phyloP scores from a whole-genome alignment of 345 rosid species.

The Mangifera indica region DNA sequence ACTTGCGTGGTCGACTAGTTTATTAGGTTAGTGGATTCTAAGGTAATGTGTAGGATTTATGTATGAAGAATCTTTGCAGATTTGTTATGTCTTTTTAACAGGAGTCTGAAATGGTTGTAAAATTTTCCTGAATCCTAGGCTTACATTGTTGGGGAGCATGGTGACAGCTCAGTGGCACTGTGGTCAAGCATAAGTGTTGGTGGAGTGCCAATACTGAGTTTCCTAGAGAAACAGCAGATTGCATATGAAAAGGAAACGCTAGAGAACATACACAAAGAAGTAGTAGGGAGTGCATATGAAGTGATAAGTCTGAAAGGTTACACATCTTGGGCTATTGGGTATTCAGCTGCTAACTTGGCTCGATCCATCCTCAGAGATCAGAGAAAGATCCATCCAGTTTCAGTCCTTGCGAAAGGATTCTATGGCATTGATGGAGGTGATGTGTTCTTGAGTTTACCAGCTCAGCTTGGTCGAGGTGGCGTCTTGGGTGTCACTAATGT shows the following conservation, averaged over 20 bases:
- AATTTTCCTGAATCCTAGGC: conserved; percentile 41
- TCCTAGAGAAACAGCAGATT: conserved; percentile 67
- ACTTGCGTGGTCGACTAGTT: no score
- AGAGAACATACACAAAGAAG: conserved; percentile 72
- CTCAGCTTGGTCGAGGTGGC: conserved; percentile 68
- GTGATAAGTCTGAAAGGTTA: conserved; percentile 86
- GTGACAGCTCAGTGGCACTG: conserved; percentile 91
- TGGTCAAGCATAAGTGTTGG: conserved; percentile 97
- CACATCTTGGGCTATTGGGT: conserved; percentile 99
- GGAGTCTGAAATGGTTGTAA: background rate
- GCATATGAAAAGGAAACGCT: conserved; percentile 72
- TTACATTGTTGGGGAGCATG: conserved; percentile 85
- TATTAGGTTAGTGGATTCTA: background rate
- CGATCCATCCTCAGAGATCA: conserved; percentile 75
- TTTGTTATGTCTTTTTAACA: background rate
- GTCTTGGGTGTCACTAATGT: conserved; percentile 76
- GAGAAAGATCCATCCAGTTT: conserved; percentile 85
- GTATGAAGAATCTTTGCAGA: background rate
- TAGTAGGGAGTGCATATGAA: conserved; percentile 68
- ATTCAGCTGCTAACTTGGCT: conserved; percentile 82
- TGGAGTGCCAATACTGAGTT: conserved; percentile 82
- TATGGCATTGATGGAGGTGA: conserved; percentile 69
- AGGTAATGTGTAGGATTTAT: no score
- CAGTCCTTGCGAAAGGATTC: conserved; percentile 84
- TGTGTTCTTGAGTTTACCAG: conserved; percentile 86